Evolutionary conservation across 1,284 basidiomycete genomes (phyloP), one percentile per base, ranked within the genome.

Genomic region (Omphalotus olearius): DNA sequence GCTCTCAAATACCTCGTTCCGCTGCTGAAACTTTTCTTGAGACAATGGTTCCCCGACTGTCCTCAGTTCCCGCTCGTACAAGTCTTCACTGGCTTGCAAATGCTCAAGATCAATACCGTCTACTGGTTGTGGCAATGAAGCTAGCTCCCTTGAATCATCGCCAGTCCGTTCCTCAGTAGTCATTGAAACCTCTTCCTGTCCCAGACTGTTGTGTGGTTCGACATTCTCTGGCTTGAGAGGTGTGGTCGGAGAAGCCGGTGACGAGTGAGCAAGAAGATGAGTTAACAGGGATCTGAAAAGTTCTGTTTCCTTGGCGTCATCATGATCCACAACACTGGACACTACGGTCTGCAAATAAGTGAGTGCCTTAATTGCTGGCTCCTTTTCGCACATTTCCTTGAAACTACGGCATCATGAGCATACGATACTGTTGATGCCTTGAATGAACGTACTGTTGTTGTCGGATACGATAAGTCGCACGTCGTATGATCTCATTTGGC

Each of bases 351-450:
- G 85, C 16, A 91, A 69, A 66, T 88, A 91, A 13, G 71, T 73
- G 20, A 91, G 72, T 1, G 88, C 85, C 57, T 81, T 78, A n/a
- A 87, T 74, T 0, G 82, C 71, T 2, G 80, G 66, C n/a, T 67
- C 69, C 37, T 80, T 78, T 62, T 82, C 78, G 62, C 86, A 89
- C 76, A 90, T 81, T 62, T 91, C 88, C 18, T 83, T 78, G 67
- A 91, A 91, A 57, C 88, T 91, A 56, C 4, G 17, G 53, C 42
- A 40, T 28, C 36, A 38, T 45, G 6, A 16, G 26, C 23, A 46
- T 38, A 38, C n/a, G n/a, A 50, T 11, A 14, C 7, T 43, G 40
- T 39, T 35, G 23, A 30, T 14, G n/a, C 18, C 20, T 17, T 9
- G 36, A 36, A 13, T 23, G 18, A 9, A 66, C 80, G 51, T 59